Evolutionary conservation across 345 rosid species (phyloP), one percentile per base, ranked within the genome.

Genomic region (Nasturtium officinale): DNA sequence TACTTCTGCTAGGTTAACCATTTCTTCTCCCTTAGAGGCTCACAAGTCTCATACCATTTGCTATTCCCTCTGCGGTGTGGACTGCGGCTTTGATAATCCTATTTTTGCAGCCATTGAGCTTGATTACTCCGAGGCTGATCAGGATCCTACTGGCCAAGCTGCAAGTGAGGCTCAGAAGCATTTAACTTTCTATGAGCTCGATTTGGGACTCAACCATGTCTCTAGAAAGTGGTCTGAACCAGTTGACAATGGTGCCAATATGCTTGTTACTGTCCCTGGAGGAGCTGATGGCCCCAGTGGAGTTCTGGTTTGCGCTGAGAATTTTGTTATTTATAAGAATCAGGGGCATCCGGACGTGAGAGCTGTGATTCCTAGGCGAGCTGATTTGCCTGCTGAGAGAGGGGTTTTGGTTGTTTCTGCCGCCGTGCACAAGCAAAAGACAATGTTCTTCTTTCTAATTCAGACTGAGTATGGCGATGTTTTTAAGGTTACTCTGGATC

Each of bases 191-290:
- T 95, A 90, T 35, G 99, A 91, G 82, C 96, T 95, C 15, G 97
- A 95, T 86, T 79, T 94, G 43, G 80, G 98, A 65, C 96, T 95
- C 69, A 95, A 95, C 62, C 99, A 95, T 67, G 99, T 95, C 1
- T 95, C 99, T 18, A 80, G 99, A 69, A 95, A 91, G 73, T 95
- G 99, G 98, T 90, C 98, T 0, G 98, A 95, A 47, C 84, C 87
- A 2, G 98, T 95, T 63, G 98, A 95, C 61, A 93, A 90, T 60
- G 99, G 96, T n/a, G 99, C 99, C 6, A 91, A 95, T 67, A 82
- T 91, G 96, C 89, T 95, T 48, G 98, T 95, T 74, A 91, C 96
- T 0, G 99, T 95, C 7, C 99, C 99, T n/a, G 99, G 99, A 56
- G 99, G 96, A 37, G 80, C 79, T 89, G 98, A 91, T 81, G 99